Percentiles rank a stretch among this genome's conserved stretches.
Evolutionary conservation across 148 eudicot species (phyloP).

Genomic region (Rhododendron simsii): DNA sequence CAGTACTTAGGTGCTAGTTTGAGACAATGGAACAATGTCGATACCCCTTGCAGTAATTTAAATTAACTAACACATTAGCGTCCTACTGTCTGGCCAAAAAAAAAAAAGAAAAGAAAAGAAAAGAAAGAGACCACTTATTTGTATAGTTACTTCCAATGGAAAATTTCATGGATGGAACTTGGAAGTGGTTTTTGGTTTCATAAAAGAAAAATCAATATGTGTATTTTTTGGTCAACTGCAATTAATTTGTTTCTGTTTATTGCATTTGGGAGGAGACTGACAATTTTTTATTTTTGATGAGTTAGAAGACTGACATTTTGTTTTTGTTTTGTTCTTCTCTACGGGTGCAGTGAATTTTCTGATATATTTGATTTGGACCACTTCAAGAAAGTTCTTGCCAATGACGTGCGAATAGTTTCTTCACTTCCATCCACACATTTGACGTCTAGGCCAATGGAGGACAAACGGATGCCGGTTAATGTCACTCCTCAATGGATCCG

Average conservation of each 20-base stretch:
- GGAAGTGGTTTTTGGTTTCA: neutral
- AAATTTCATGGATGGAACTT: neutral
- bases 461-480: conserved; percentile 65
- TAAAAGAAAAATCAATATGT: no score
- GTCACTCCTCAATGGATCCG: conserved; percentile 84
- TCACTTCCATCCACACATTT: conserved; percentile 86
- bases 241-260: neutral
- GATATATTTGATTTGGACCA: conserved; percentile 95
- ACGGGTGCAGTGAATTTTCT: conserved; percentile 71
- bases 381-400: conserved; percentile 72
- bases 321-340: neutral
- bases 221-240: neutral
- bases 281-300: no score
- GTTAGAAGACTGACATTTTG: conserved; percentile 5
- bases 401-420: conserved; percentile 74
- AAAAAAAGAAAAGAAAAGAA: no score
- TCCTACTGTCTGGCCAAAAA: no score
- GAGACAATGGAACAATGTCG: no score
- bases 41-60: no score
- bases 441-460: conserved; percentile 79
- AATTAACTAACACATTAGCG: no score
- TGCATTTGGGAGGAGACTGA: conserved; percentile 5
- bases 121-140: neutral
- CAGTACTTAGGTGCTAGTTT: no score
- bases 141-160: neutral